These are phyloP conservation scores for Schrenkiella parvula DNA, from an alignment of 345 rosid species.

Conservation along the genomic window DNA sequence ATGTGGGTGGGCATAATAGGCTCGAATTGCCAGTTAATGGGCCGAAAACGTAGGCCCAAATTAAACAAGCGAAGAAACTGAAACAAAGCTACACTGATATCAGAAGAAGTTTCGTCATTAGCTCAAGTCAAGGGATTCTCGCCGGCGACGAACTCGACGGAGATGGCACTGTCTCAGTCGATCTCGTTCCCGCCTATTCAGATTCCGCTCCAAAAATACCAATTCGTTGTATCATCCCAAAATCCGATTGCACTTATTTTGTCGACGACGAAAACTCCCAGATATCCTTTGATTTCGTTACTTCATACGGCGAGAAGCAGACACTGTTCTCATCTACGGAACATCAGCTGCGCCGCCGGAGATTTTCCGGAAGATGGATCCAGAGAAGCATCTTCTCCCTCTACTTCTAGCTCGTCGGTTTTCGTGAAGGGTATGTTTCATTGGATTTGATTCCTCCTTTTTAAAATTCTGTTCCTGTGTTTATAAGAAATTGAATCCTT, in stretches of 20 bases:
- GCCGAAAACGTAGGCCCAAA: constrained; percentile 2
- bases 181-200: not conserved
- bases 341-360: constrained; percentile 23
- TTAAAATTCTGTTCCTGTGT: not conserved
- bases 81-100: not conserved
- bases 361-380: constrained; percentile 8
- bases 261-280: constrained; percentile 1
- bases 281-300: not conserved
- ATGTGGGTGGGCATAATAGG: not conserved
- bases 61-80: not conserved
- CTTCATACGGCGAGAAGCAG: not conserved
- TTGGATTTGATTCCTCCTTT: not conserved
- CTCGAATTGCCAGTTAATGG: not conserved
- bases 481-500: not conserved
- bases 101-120: not conserved
- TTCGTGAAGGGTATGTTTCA: constrained; percentile 30
- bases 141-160: constrained; percentile 9
- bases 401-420: constrained; percentile 22
- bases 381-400: constrained; percentile 1
- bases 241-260: not conserved
- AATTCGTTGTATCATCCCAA: not conserved
- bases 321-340: constrained; percentile 20
- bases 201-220: not conserved
- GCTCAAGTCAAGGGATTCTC: not conserved
- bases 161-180: constrained; percentile 37